Percentiles rank a stretch among this genome's conserved stretches.
phyloP scores from a whole-genome alignment of 2,329 filamentous ascomycete genomes.

The Fusarium armeniacum region DNA sequence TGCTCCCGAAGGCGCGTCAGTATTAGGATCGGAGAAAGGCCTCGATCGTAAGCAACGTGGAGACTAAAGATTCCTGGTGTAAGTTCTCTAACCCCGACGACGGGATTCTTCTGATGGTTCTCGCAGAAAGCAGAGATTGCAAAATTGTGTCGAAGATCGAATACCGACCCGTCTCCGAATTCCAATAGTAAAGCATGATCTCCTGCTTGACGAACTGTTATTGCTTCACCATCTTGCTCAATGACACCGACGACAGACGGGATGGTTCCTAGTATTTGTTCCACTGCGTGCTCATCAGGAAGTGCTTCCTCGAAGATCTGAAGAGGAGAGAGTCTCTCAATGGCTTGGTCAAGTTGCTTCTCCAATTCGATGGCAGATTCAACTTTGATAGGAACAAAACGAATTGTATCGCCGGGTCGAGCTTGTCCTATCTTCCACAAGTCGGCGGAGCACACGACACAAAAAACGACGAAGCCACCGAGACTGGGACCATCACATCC shows the following conservation, averaged over 20 bases:
- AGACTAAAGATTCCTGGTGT: slow-evolving; percentile 55
- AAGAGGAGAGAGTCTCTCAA: slow-evolving; percentile 40
- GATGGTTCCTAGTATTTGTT: not conserved
- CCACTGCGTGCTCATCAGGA: not conserved
- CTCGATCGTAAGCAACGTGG: slow-evolving; percentile 50
- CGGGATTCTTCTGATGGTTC: slow-evolving; percentile 48
- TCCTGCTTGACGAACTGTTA: slow-evolving; percentile 52
- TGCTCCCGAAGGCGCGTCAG: slow-evolving; percentile 43
- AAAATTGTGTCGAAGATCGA: slow-evolving; percentile 53
- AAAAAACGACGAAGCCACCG: slow-evolving; percentile 59
- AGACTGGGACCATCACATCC: slow-evolving; percentile 58
- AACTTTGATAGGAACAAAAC: slow-evolving; percentile 51
- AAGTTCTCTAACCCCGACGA: slow-evolving; percentile 51
- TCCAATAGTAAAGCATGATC: slow-evolving; percentile 55
- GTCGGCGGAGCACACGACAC: slow-evolving; percentile 56
- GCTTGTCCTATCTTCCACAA: slow-evolving; percentile 61
- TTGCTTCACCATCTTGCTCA: slow-evolving; percentile 26
- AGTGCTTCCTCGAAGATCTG: not conserved
- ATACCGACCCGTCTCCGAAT: slow-evolving; percentile 50
- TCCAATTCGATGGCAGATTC: slow-evolving; percentile 48
- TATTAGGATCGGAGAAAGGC: slow-evolving; percentile 39
- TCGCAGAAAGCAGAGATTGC: slow-evolving; percentile 54
- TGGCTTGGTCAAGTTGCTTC: slow-evolving; percentile 36
- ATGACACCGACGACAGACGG: slow-evolving; percentile 38
- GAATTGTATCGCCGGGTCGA: slow-evolving; percentile 56